phyloP scores from a whole-genome alignment of 768 basidiomycete species.

The Mrakia blollopis region DNA sequence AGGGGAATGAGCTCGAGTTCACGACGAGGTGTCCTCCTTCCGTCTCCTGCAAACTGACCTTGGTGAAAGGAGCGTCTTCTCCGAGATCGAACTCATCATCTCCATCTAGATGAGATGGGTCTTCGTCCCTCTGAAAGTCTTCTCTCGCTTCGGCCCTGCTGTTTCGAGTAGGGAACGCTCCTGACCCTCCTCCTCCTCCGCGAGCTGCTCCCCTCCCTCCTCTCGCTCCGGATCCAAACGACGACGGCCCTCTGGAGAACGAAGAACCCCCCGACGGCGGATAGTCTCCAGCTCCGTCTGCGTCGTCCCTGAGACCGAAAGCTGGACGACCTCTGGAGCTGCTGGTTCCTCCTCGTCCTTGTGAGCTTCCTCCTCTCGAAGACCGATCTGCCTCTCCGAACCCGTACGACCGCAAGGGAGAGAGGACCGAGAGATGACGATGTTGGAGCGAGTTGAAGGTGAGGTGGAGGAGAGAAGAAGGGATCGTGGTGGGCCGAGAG shows the following conservation, averaged over 20 bases:
- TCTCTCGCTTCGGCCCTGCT: not conserved
- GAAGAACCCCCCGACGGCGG: not conserved
- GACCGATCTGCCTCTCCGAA: not conserved
- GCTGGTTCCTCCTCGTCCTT: not conserved
- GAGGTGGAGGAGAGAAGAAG: not conserved
- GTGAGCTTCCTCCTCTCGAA: not conserved
- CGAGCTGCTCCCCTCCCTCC: not conserved
- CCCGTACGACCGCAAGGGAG: not conserved
- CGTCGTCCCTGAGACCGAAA: not conserved
- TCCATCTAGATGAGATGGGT: not conserved
- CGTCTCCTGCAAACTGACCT: not conserved
- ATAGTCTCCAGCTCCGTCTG: not conserved
- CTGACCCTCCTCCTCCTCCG: not conserved
- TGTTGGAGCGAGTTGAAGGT: not conserved
- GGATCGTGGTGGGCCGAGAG: not conserved
- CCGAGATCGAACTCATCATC: not conserved
- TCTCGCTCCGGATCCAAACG: no score
- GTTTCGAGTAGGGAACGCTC: not conserved
- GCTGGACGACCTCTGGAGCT: no score
- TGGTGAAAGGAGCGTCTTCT: not conserved
- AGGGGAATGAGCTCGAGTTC: not conserved
- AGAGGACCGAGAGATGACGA: constrained; percentile 7
- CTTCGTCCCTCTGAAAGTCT: not conserved
- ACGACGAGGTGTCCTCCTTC: not conserved
- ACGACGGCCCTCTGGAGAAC: no score